These are phyloP conservation scores for Suillus sp. DNA, from an alignment of 768 basidiomycete species.

Conservation along the genomic window DNA sequence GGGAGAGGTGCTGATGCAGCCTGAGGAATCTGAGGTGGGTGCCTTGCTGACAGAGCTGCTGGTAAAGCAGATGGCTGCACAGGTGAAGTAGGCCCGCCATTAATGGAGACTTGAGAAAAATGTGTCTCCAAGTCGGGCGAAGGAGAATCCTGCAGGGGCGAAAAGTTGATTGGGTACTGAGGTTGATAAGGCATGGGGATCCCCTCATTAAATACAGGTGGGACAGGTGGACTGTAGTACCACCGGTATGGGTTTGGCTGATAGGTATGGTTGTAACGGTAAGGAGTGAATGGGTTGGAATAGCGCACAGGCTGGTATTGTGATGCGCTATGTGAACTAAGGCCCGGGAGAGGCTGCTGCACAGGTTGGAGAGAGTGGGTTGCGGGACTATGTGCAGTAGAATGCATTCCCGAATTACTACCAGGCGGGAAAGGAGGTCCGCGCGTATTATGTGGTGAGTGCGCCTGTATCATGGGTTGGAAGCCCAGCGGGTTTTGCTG, in stretches of 20 bases:
- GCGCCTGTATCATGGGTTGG: slow-evolving; percentile 39
- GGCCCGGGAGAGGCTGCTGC: slow-evolving; percentile 27
- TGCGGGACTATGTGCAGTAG: slow-evolving; percentile 28
- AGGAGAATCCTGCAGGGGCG: slow-evolving; percentile 22
- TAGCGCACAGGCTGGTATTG: slow-evolving; percentile 23
- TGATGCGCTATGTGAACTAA: slow-evolving; percentile 23
- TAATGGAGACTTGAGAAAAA: slow-evolving; percentile 22
- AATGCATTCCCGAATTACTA: slow-evolving; percentile 19
- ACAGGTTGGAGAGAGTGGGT: slow-evolving; percentile 21
- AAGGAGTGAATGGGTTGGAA: slow-evolving; percentile 35
- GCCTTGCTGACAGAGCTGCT: not conserved
- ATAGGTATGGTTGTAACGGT: slow-evolving; percentile 41
- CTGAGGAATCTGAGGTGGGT: not conserved
- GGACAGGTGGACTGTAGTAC: slow-evolving; percentile 40
- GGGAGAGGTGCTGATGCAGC: not conserved
- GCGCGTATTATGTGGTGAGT: slow-evolving; percentile 41
- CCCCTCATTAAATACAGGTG: slow-evolving; percentile 31
- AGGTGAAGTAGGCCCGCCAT: slow-evolving; percentile 16
- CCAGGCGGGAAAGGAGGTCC: slow-evolving; percentile 41
- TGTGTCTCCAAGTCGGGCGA: slow-evolving; percentile 26
- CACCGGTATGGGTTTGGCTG: slow-evolving; percentile 47
- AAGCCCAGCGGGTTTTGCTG: slow-evolving; percentile 45
- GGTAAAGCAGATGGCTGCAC: slow-evolving; percentile 6
- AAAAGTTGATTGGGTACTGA: slow-evolving; percentile 35
- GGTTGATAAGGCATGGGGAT: slow-evolving; percentile 34